phyloP scores from a whole-genome alignment of 2,329 filamentous ascomycete genomes.

The Fusarium ambrosium region DNA sequence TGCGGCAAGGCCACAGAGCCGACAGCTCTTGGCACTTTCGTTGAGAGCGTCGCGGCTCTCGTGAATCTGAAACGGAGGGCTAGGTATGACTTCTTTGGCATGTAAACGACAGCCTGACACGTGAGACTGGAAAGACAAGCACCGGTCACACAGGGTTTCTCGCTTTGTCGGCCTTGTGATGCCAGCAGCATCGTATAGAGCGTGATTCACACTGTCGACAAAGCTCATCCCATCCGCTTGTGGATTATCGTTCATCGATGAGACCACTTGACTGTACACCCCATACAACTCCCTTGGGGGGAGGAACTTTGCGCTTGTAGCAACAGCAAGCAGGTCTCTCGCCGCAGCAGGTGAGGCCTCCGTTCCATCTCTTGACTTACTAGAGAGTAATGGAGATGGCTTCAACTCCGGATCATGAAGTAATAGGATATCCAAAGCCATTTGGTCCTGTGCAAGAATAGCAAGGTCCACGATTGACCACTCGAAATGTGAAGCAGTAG shows the following conservation, averaged over 20 bases:
- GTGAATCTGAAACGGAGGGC: not conserved
- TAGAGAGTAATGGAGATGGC: not conserved
- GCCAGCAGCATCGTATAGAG: not conserved
- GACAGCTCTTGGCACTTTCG: not conserved
- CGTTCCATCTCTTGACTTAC: not conserved
- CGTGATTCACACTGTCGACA: not conserved
- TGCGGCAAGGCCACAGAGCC: not conserved
- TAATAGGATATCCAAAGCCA: not conserved
- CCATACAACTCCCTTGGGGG: not conserved
- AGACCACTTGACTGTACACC: not conserved
- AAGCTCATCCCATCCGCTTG: not conserved
- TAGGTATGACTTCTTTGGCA: not conserved
- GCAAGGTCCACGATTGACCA: constrained; percentile 3
- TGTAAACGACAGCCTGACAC: not conserved
- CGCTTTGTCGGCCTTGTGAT: not conserved
- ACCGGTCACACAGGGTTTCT: not conserved
- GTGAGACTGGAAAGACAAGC: not conserved
- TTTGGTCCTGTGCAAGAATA: not conserved
- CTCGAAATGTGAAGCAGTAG: not conserved
- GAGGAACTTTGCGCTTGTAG: not conserved
- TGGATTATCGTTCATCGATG: not conserved
- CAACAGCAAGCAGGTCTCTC: not conserved
- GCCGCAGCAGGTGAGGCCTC: not conserved
- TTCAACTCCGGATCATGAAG: not conserved
- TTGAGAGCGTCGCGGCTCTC: not conserved